Evolutionary conservation across 768 basidiomycete species (phyloP), one percentile per base, ranked within the genome.

Genomic region (Collybia sp.): DNA sequence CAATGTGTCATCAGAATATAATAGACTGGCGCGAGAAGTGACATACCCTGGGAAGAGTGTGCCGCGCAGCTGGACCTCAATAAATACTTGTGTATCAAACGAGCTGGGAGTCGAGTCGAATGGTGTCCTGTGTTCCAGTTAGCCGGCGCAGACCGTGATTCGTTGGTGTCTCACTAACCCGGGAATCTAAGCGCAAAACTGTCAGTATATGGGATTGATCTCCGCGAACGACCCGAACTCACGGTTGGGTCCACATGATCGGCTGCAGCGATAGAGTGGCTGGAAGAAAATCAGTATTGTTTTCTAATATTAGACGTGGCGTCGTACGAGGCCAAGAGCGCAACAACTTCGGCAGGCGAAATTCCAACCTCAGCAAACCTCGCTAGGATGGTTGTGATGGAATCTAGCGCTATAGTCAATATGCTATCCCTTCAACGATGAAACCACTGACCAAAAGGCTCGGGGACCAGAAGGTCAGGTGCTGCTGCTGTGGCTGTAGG

Each of bases 1-100:
- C 25, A 25, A 25, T 25, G 25, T 25, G 48, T 39, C 38, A 43
- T 8, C 6, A 25, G 1, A 8, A 11, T 55, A 53, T 12, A 40
- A 41, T 35, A 43, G 40, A 32, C 49, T 55, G 12, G 49, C 51
- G 35, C 15, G 19, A 30, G 18, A 16, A 41, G 15, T 16, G 3
- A 35, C 67, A 50, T 57, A 59, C 68, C 66, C 71, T 40, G 68
- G 67, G 61, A 69, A 68, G 10, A 54, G 30, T 12, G 65, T 69
- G 3, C 73, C 70, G 15, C 66, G 63, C 30, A 77, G 66, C 47
- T 66, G 65, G 6, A 37, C 35, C 17, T 37, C 35, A 6, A 18
- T n/a, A 10, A n/a, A 37, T 13, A 37, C 13, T 10, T 37, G 35
- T 6, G 35, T 37, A 10, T 37, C 35, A 37, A 37, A 37, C n/a